phyloP scores from a whole-genome alignment of 2,329 filamentous ascomycete species.

The Aspergillus viridinutans region DNA sequence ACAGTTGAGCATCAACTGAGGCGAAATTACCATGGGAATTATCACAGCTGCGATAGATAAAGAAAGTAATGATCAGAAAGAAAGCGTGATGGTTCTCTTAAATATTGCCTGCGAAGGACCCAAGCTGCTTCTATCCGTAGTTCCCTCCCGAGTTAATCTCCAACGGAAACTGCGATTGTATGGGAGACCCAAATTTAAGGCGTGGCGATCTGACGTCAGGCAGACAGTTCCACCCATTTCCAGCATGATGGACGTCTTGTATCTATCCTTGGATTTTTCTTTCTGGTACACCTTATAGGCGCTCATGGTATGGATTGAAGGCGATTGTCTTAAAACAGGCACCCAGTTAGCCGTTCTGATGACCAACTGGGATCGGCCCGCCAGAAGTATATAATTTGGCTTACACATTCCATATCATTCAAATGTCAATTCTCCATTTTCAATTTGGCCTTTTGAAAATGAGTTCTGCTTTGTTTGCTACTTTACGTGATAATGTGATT shows the following conservation, averaged over 20 bases:
- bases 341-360: too few relatives aligned
- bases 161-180: background rate
- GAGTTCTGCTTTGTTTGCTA: background rate
- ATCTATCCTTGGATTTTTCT: background rate
- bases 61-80: background rate
- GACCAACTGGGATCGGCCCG: background rate
- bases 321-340: background rate
- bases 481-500: too few relatives aligned
- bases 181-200: background rate
- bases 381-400: background rate
- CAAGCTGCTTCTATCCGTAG: background rate
- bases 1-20: background rate
- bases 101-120: background rate
- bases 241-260: background rate
- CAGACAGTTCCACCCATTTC: background rate
- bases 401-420: background rate
- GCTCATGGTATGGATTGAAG: background rate
- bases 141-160: background rate
- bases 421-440: background rate
- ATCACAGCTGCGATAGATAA: background rate
- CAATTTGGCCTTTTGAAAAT: background rate
- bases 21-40: background rate
- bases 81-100: background rate
- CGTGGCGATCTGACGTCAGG: constrained; percentile 6
- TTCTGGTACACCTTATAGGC: background rate